phyloP scores from a whole-genome alignment of 805 yeast species.

The Candida lessepsii region DNA sequence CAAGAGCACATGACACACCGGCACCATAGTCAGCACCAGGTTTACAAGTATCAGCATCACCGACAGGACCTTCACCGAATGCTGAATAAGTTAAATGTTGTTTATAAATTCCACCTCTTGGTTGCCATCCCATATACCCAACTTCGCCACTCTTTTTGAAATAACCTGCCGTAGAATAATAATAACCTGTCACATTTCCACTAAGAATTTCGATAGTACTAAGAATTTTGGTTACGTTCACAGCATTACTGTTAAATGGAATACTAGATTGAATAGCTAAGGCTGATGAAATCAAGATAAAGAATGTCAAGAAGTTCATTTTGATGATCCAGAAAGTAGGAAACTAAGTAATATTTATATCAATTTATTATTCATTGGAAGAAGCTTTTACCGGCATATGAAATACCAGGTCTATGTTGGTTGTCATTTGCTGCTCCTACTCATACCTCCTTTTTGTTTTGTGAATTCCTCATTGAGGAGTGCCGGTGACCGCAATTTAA shows the following conservation, averaged over 20 bases:
- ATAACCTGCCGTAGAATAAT: slow-evolving; percentile 12
- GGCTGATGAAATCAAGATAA: not conserved
- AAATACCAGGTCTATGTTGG: too few relatives aligned
- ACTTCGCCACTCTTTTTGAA: slow-evolving; percentile 5
- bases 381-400: too few relatives aligned
- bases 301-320: not conserved
- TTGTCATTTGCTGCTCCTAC: too few relatives aligned
- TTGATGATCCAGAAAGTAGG: too few relatives aligned
- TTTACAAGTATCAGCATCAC: slow-evolving; percentile 7
- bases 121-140: slow-evolving; percentile 15
- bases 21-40: slow-evolving; percentile 15
- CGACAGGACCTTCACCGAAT: slow-evolving; percentile 12
- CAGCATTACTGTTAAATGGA: not conserved
- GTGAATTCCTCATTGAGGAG: too few relatives aligned
- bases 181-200: slow-evolving; percentile 15
- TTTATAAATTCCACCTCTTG: slow-evolving; percentile 7
- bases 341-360: too few relatives aligned
- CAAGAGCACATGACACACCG: slow-evolving; percentile 13
- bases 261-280: not conserved
- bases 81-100: slow-evolving; percentile 16
- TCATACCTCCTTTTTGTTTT: too few relatives aligned
- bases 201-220: slow-evolving; percentile 9
- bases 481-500: too few relatives aligned
- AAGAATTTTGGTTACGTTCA: slow-evolving; percentile 1
- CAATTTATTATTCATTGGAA: too few relatives aligned